Conservation (phyloP, 495 filamentous ascomycete genomes). For the Chaetomium cochliodes region DNA sequence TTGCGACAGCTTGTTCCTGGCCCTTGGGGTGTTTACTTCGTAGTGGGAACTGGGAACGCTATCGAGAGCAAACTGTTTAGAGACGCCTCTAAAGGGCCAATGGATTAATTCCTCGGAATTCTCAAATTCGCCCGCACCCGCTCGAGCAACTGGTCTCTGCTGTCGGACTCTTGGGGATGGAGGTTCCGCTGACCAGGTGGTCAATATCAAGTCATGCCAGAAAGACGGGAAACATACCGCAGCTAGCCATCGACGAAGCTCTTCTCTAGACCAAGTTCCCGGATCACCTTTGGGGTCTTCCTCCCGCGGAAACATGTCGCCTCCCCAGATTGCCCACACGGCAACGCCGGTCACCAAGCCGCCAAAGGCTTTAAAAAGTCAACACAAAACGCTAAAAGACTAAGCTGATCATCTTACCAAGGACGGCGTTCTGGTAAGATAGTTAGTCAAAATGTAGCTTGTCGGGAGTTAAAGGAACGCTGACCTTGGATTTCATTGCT, state of each 20-base stretch:
- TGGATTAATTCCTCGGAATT: slow-evolving; percentile 33
- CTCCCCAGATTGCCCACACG: slow-evolving; percentile 78
- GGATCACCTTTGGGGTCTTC: slow-evolving; percentile 80
- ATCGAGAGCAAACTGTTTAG: no score
- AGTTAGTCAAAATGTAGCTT: neutral
- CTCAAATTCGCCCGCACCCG: slow-evolving; percentile 78
- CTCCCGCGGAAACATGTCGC: slow-evolving; percentile 70
- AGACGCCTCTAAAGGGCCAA: neutral
- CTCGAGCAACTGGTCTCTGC: slow-evolving; percentile 73
- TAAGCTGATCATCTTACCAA: slow-evolving; percentile 48
- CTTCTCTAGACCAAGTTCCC: slow-evolving; percentile 67
- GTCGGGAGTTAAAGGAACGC: neutral
- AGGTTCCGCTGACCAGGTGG: slow-evolving; percentile 63
- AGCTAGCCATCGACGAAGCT: slow-evolving; percentile 71
- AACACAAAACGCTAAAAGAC: neutral
- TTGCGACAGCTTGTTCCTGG: no score
- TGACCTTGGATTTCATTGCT: slow-evolving; percentile 76
- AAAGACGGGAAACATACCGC: slow-evolving; percentile 56
- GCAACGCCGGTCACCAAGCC: slow-evolving; percentile 82
- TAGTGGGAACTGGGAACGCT: no score
- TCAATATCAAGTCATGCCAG: slow-evolving; percentile 1
- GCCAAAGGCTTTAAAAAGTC: slow-evolving; percentile 58
- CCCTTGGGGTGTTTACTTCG: no score
- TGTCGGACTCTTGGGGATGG: slow-evolving; percentile 62
- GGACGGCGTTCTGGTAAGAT: slow-evolving; percentile 43